phyloP scores from a whole-genome alignment of 805 yeast genomes.

The Priceomyces medius region DNA sequence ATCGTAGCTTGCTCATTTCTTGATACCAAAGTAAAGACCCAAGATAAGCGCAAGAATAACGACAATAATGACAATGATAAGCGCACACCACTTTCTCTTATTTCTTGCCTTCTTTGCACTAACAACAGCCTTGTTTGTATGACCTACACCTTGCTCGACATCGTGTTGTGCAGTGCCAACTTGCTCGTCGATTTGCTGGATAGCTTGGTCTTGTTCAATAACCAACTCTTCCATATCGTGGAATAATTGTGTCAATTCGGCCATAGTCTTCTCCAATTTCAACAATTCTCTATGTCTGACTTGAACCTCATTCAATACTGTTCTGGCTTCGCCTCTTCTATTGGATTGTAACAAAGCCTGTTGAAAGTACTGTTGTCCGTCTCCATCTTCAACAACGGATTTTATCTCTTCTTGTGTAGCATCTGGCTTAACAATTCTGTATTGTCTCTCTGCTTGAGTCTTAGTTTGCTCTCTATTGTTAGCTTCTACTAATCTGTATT shows the following conservation, averaged over 20 bases:
- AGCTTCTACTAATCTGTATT: slow-evolving; percentile 82
- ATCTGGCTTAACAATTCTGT: slow-evolving; percentile 81
- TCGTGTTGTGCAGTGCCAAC: slow-evolving; percentile 83
- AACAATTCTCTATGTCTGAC: slow-evolving; percentile 92
- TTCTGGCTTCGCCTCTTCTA: slow-evolving; percentile 91
- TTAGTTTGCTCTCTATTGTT: slow-evolving; percentile 81
- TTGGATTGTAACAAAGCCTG: slow-evolving; percentile 86
- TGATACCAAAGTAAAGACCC: slow-evolving; percentile 56
- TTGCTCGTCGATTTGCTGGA: slow-evolving; percentile 79
- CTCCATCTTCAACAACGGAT: slow-evolving; percentile 80
- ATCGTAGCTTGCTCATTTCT: slow-evolving; percentile 6
- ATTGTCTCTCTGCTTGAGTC: slow-evolving; percentile 89
- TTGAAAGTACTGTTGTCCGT: slow-evolving; percentile 88
- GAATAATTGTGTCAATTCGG: slow-evolving; percentile 91
- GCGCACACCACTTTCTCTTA: slow-evolving; percentile 83
- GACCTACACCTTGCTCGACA: slow-evolving; percentile 91
- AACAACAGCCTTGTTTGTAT: slow-evolving; percentile 85
- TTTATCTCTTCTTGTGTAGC: slow-evolving; percentile 82
- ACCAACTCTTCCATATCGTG: slow-evolving; percentile 96
- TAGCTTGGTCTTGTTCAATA: slow-evolving; percentile 88
- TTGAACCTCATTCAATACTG: slow-evolving; percentile 94
- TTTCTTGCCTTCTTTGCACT: slow-evolving; percentile 87
- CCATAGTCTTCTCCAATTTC: slow-evolving; percentile 92
- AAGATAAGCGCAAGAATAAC: slow-evolving; percentile 66
- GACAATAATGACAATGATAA: slow-evolving; percentile 59